These are phyloP conservation scores for Helianthus annuus DNA, from an alignment of 129 eudicot species.

Conservation along the genomic window DNA sequence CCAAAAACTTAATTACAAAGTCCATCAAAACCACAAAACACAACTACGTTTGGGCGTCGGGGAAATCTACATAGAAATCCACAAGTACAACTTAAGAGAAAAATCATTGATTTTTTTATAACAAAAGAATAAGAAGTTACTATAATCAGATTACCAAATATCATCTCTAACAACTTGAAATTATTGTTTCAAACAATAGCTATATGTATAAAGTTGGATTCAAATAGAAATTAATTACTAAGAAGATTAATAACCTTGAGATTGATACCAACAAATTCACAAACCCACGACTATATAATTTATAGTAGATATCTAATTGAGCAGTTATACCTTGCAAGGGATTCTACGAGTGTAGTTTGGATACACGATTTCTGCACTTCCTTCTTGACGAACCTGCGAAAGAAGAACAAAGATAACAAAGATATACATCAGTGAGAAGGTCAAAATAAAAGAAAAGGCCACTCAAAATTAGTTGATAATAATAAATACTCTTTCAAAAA, in stretches of 20 bases:
- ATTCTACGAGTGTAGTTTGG: neutral
- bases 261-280: neutral
- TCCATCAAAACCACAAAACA: neutral
- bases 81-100: neutral
- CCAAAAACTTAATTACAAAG: neutral
- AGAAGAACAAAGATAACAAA: neutral
- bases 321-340: neutral
- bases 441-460: too few species aligned
- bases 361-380: neutral
- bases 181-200: too few species aligned
- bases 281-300: too few species aligned
- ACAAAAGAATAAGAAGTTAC: neutral
- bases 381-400: neutral
- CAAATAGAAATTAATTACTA: too few species aligned
- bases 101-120: neutral
- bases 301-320: too few species aligned
- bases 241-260: neutral
- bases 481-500: too few species aligned
- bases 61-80: neutral
- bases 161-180: too few species aligned
- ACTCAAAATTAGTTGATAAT: neutral
- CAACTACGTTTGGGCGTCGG: neutral
- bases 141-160: too few species aligned
- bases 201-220: too few species aligned
- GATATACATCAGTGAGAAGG: neutral